A percentile compares a stretch with the other conserved stretches of the same genome.
Evolutionary conservation across 345 rosid genomes (phyloP).

Genomic region (Linum tenue): DNA sequence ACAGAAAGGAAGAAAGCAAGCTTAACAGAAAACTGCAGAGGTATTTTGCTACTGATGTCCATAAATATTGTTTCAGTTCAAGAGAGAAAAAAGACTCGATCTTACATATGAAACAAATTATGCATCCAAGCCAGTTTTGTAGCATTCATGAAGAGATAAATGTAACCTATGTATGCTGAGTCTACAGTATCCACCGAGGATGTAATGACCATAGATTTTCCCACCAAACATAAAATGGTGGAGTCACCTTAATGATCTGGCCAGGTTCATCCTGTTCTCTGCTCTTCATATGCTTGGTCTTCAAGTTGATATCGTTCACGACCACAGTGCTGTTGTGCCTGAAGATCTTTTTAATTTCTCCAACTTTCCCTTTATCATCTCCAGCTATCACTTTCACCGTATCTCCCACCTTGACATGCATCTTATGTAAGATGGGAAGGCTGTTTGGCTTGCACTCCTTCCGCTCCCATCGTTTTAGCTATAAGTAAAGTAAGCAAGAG

Average conservation of each 20-base stretch:
- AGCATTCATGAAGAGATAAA: background rate
- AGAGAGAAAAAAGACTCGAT: no score
- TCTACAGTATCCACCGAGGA: background rate
- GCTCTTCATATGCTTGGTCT: constrained; percentile 92
- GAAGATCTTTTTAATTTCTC: constrained; percentile 63
- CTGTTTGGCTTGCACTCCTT: constrained; percentile 87
- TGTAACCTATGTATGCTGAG: background rate
- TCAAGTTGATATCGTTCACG: constrained; percentile 68
- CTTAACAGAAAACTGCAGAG: no score
- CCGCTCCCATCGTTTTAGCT: constrained; percentile 88
- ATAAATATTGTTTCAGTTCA: no score
- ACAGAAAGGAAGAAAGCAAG: no score
- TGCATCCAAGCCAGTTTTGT: background rate
- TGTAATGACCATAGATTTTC: background rate
- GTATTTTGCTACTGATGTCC: no score
- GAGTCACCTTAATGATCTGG: constrained; percentile 69
- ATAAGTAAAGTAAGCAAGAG: constrained; percentile 8
- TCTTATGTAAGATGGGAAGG: constrained; percentile 76
- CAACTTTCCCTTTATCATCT: constrained; percentile 75
- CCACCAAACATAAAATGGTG: background rate
- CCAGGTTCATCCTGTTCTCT: constrained; percentile 77
- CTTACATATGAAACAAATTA: no score
- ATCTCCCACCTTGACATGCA: constrained; percentile 91
- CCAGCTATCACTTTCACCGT: constrained; percentile 76
- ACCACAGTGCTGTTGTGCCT: constrained; percentile 73